These are phyloP conservation scores for Stipa capillata DNA, from an alignment of 176 grass and related monocot genomes.

Conservation along the genomic window DNA sequence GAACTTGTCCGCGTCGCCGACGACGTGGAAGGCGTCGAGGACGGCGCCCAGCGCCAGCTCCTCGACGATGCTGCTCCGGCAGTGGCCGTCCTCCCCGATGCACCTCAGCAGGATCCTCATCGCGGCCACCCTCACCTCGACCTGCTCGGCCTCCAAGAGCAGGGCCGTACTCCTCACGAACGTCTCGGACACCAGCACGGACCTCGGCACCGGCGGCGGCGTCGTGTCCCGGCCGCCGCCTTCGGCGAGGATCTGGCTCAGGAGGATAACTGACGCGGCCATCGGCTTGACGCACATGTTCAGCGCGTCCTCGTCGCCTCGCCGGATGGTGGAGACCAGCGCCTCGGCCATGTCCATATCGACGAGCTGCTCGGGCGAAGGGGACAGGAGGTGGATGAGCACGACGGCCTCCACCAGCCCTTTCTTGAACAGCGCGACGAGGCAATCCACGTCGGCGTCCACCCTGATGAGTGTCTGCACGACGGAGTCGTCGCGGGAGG, in stretches of 20 bases:
- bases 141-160: slow-evolving; percentile 36
- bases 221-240: slow-evolving; percentile 2
- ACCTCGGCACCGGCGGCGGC: slow-evolving; percentile 16
- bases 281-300: slow-evolving; percentile 56
- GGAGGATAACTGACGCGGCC: slow-evolving; percentile 47
- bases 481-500: slow-evolving; percentile 37
- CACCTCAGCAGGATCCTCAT: slow-evolving; percentile 42
- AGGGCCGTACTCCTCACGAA: slow-evolving; percentile 25
- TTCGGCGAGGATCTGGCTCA: slow-evolving; percentile 38
- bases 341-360: slow-evolving; percentile 61
- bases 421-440: slow-evolving; percentile 69
- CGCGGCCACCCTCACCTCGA: slow-evolving; percentile 36
- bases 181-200: slow-evolving; percentile 32
- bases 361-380: slow-evolving; percentile 33
- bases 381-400: slow-evolving; percentile 43
- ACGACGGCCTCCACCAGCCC: slow-evolving; percentile 40
- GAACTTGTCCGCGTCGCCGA: slow-evolving; percentile 38
- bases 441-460: slow-evolving; percentile 60
- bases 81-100: slow-evolving; percentile 48
- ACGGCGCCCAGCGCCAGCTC: slow-evolving; percentile 24
- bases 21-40: slow-evolving; percentile 47
- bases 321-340: slow-evolving; percentile 30
- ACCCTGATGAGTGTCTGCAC: slow-evolving; percentile 57
- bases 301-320: slow-evolving; percentile 22
- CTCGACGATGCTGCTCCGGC: slow-evolving; percentile 40